Conservation (phyloP, 345 rosid species). For the Kernera saxatilis region DNA sequence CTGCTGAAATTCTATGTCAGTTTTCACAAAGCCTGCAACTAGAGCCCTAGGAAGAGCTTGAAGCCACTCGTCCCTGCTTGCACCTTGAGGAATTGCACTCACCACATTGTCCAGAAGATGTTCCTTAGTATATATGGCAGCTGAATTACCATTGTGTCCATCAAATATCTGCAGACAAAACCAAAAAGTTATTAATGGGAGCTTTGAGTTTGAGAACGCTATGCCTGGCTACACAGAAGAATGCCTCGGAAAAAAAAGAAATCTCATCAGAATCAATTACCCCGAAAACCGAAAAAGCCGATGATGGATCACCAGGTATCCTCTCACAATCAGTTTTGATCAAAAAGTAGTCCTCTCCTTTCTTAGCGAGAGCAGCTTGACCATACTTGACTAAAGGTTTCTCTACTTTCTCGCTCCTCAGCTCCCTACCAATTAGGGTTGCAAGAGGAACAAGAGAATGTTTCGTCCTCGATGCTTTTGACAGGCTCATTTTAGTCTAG, state of each 20-base stretch:
- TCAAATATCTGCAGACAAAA: conserved; percentile 68
- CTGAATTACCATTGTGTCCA: conserved; percentile 97
- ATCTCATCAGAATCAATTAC: conserved; percentile 32
- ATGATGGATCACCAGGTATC: conserved; percentile 67
- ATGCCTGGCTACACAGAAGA: not conserved
- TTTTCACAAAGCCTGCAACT: conserved; percentile 98
- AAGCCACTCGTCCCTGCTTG: conserved; percentile 90
- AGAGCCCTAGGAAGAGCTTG: conserved; percentile 95
- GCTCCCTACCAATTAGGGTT: conserved; percentile 87
- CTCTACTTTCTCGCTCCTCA: conserved; percentile 81
- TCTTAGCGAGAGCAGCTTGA: conserved; percentile 95
- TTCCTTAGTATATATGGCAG: conserved; percentile 94
- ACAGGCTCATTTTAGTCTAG: conserved; percentile 59
- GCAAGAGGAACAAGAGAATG: conserved; percentile 86
- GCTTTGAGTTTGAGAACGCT: not conserved
- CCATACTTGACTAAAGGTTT: conserved; percentile 86
- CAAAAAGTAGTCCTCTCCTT: conserved; percentile 96
- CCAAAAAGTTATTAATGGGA: not conserved
- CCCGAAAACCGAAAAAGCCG: conserved; percentile 94
- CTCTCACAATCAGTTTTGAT: conserved; percentile 74
- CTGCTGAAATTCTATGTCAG: conserved; percentile 97
- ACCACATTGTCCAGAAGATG: conserved; percentile 69
- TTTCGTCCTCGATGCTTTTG: conserved; percentile 55
- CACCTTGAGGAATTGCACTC: conserved; percentile 82
- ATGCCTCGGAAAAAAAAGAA: not conserved